These are phyloP conservation scores for Cucurbita ficifolia DNA, from an alignment of 306 rosid species.

Conservation along the genomic window DNA sequence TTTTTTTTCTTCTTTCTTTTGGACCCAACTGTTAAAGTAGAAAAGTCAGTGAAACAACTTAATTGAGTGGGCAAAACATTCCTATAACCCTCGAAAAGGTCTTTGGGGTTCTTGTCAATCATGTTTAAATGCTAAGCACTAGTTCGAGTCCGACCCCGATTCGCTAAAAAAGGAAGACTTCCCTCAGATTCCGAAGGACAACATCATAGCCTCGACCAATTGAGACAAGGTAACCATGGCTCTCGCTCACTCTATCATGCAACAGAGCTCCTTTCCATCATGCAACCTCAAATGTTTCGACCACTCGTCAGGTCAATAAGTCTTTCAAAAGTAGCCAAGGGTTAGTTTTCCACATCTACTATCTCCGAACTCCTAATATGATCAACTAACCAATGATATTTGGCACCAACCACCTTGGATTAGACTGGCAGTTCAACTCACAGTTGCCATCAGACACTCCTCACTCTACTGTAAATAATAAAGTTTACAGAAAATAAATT, in stretches of 20 bases:
- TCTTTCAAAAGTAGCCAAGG: neutral
- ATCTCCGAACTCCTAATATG: neutral
- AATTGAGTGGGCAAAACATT: neutral
- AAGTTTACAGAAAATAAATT: neutral
- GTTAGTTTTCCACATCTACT: neutral
- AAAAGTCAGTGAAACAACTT: neutral
- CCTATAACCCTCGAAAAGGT: neutral
- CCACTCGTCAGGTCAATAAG: neutral
- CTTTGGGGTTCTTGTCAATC: neutral
- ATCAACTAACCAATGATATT: neutral
- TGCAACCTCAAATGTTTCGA: neutral
- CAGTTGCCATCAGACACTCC: neutral
- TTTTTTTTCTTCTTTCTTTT: too few relatives aligned
- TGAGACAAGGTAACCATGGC: neutral
- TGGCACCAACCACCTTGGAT: neutral
- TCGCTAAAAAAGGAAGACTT: neutral
- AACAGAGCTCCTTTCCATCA: neutral
- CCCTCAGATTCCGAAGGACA: neutral
- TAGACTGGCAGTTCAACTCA: neutral
- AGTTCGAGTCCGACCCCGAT: neutral
- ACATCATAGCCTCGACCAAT: neutral
- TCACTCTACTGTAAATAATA: neutral
- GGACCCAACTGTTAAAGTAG: neutral
- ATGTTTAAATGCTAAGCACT: neutral
- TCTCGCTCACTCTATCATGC: neutral